A percentile compares a stretch with the other conserved stretches of the same genome.
Conservation (phyloP, 805 yeast genomes). For the Candida sonorensis region DNA sequence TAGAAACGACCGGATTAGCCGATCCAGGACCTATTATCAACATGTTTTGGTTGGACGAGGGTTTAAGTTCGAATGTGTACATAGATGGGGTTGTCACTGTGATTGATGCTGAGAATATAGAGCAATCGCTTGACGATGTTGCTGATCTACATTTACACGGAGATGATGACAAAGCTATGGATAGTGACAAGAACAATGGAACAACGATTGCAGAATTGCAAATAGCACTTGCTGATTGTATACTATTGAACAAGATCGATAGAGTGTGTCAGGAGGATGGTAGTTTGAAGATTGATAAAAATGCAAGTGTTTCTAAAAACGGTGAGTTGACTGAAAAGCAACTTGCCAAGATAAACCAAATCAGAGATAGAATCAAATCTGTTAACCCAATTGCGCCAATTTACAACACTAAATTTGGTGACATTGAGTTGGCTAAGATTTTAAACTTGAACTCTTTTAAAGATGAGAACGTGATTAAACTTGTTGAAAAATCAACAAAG, state of each 20-base stretch:
- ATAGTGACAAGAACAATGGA: conserved; percentile 25
- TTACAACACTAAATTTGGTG: conserved; percentile 65
- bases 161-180: conserved; percentile 21
- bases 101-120: conserved; percentile 65
- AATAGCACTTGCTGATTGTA: conserved; percentile 81
- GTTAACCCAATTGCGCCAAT: conserved; percentile 71
- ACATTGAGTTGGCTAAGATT: conserved; percentile 56
- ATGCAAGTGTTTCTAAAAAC: too few relatives aligned
- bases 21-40: conserved; percentile 96
- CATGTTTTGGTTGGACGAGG: conserved; percentile 97
- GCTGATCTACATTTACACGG: conserved; percentile 68
- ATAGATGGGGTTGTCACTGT: conserved; percentile 92
- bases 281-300: too few relatives aligned
- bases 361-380: conserved; percentile 29
- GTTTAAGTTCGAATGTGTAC: conserved; percentile 72
- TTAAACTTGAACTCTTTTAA: conserved; percentile 80
- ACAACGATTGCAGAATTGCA: conserved; percentile 81
- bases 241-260: conserved; percentile 77
- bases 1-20: conserved; percentile 95
- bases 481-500: conserved; percentile 14
- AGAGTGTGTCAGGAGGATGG: too few relatives aligned
- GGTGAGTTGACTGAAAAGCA: conserved; percentile 26
- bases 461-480: conserved; percentile 26
- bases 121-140: conserved; percentile 57
- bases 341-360: conserved; percentile 14